phyloP scores from a whole-genome alignment of 192 early-diverging fungal species.

The Podila epicladia region DNA sequence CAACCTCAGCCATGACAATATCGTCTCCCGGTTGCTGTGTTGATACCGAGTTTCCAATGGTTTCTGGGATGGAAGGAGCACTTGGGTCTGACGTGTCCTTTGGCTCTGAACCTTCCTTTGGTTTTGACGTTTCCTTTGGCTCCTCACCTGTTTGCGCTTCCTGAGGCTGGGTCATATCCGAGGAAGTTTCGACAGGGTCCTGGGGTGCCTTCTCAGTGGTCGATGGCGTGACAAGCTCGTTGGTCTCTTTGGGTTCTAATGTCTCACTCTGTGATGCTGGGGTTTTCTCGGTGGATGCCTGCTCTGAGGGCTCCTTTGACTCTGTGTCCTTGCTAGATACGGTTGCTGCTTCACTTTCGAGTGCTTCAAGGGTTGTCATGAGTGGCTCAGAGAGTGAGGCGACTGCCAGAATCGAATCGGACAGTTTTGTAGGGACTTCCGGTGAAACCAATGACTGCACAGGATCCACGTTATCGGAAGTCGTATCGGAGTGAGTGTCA shows the following conservation, averaged over 20 bases:
- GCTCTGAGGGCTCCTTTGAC: neutral
- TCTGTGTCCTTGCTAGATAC: neutral
- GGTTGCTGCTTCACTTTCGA: constrained; percentile 4
- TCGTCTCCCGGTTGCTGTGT: neutral
- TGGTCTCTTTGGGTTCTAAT: too few relatives aligned
- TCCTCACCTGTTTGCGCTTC: too few relatives aligned
- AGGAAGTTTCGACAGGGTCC: neutral
- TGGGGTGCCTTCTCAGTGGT: neutral
- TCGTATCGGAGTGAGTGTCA: neutral
- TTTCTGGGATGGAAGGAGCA: neutral
- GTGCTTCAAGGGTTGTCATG: constrained; percentile 11
- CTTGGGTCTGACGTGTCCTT: neutral
- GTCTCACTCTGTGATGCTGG: too few relatives aligned
- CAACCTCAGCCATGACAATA: neutral
- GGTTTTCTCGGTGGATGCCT: too few relatives aligned
- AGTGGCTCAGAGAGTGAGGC: constrained; percentile 37
- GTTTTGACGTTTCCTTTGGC: neutral
- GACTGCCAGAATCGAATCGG: constrained; percentile 30
- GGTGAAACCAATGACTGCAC: neutral
- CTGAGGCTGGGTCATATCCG: too few relatives aligned
- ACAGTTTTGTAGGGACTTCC: neutral
- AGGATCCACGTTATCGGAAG: neutral
- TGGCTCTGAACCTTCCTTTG: neutral
- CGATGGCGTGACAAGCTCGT: too few relatives aligned
- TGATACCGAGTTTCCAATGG: neutral